Evolutionary conservation across 441 rosid genomes (phyloP).

Genomic region (Gossypium gossypioides): DNA sequence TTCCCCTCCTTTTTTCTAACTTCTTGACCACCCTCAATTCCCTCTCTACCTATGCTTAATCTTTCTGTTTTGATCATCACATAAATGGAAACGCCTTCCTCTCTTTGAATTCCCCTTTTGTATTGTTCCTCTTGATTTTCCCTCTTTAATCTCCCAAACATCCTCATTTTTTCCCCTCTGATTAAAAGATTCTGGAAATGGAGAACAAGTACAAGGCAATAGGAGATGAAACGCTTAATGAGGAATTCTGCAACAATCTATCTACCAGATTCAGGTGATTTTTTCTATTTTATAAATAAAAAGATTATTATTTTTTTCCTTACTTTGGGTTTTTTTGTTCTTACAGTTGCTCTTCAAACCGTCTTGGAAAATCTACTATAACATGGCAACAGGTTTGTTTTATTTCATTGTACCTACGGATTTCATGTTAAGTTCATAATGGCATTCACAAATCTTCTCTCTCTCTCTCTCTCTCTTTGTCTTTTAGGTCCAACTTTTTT

Average conservation of each 20-base stretch:
- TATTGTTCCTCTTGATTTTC: not conserved
- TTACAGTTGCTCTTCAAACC: constrained; percentile 42
- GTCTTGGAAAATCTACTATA: constrained; percentile 46
- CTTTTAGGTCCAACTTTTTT: constrained; percentile 61
- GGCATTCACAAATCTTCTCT: not conserved
- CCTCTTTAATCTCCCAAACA: not conserved
- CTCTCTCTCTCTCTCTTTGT: not conserved
- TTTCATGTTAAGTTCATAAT: not conserved
- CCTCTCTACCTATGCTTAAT: not conserved
- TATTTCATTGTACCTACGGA: not conserved
- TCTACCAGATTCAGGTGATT: constrained; percentile 60
- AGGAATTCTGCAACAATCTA: constrained; percentile 54
- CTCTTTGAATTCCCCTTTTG: not conserved
- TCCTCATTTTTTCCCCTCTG: not conserved
- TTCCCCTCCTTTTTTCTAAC: constrained; percentile 12
- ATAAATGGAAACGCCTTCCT: not conserved
- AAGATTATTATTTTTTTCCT: not conserved
- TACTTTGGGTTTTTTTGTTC: constrained; percentile 9
- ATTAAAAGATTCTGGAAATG: constrained; percentile 55
- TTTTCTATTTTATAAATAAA: not conserved
- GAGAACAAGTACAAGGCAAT: constrained; percentile 55
- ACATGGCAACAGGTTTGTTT: constrained; percentile 60
- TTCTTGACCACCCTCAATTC: constrained; percentile 7
- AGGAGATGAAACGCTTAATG: constrained; percentile 39
- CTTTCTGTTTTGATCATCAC: not conserved